Conservation (phyloP, 2,329 filamentous ascomycete species). For the Monilinia polystroma region DNA sequence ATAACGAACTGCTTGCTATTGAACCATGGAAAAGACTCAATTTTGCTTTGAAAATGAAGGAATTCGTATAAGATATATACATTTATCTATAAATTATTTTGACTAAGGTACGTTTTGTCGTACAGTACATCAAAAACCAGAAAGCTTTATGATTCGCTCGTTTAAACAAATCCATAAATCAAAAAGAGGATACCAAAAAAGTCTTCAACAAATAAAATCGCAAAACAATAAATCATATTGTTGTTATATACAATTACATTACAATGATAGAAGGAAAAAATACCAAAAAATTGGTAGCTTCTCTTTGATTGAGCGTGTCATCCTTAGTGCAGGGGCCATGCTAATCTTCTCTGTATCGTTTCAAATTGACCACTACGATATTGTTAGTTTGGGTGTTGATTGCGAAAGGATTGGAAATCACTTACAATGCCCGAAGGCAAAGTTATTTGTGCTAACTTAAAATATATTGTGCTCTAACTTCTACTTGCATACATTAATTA, state of each 20-base stretch:
- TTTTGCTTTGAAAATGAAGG: too few relatives aligned
- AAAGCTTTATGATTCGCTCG: too few relatives aligned
- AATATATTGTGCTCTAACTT: conserved; percentile 1
- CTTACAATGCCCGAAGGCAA: conserved; percentile 28
- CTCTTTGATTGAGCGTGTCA: conserved; percentile 49
- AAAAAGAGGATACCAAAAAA: background rate
- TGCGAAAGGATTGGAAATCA: background rate
- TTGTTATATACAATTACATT: background rate
- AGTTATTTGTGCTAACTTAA: background rate
- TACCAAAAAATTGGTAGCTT: conserved; percentile 37
- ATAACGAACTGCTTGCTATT: too few relatives aligned
- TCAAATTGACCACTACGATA: conserved; percentile 53
- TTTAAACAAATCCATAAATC: too few relatives aligned
- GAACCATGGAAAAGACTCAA: too few relatives aligned
- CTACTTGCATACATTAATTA: background rate
- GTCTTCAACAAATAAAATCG: background rate
- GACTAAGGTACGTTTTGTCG: too few relatives aligned
- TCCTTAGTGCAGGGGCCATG: conserved; percentile 89
- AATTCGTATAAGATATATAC: too few relatives aligned
- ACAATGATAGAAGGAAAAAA: conserved; percentile 16
- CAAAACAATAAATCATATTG: background rate
- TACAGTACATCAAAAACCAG: too few relatives aligned
- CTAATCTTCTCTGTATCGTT: conserved; percentile 74
- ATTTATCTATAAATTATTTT: too few relatives aligned
- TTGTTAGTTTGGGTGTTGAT: conserved; percentile 14